Evolutionary conservation across 306 rosid genomes (phyloP), one percentile per base, ranked within the genome.

Genomic region (Quillaja saponaria): DNA sequence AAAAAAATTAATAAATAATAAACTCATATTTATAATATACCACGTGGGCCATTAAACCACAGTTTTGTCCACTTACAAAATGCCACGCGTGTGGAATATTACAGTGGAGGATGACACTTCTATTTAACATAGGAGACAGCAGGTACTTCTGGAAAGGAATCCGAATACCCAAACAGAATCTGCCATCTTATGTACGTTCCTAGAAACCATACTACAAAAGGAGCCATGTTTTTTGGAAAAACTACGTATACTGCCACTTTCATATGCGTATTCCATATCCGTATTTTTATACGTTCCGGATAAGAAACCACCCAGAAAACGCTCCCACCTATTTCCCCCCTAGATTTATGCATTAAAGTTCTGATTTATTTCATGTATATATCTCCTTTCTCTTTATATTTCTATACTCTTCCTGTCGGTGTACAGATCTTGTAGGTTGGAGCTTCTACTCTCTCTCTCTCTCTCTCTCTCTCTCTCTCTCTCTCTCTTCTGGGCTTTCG

Each of bases 361-460:
- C 74, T 73, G 34, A 35, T 14, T 21, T 35, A 14, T 34, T 59
- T 50, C 50, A 21, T 45, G 10, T 41, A 5, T 14, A 41, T 63
- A 18, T 15, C 0, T 45, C 3, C 46, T 33, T 42, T 52, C 0
- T 45, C 3, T 41, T 33, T 42, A 48, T 50, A 69, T 64, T 20
- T 57, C 41, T 63, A 53, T 71, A 15, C 69, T 37, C 53, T 51
- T 54, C 34, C 71, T 88, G 96, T 88, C 94, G 96, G 96, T 85
- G 94, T 62, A 17, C 80, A 79, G 94, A 85, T 88, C 96, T 85
- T 70, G 80, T 61, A 64, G 67, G 67, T 61, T 25, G 31, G 3
- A 25, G 2, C 31, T 25, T 37, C 71, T 75, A 57, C 66, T 42
- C 54, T 79, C 76, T 19, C 56, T 28, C 55, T 47, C 25, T 38